phyloP scores from a whole-genome alignment of 352 stramenopile genomes.

The Phytophthora melonis region DNA sequence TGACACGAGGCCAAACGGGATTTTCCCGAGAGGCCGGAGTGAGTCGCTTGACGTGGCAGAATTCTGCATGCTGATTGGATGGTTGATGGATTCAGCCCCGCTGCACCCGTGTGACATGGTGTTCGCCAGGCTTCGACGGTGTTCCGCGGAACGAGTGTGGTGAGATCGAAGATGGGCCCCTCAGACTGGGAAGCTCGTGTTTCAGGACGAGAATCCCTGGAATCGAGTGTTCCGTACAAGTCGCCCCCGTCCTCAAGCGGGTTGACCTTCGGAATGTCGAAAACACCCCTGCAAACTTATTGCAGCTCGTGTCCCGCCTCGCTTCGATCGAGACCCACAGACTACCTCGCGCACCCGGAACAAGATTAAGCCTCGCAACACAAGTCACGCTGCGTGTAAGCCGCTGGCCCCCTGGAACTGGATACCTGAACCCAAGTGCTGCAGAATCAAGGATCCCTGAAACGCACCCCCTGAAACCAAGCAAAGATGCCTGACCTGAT shows the following conservation, averaged over 20 bases:
- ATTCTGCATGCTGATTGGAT: too few species aligned
- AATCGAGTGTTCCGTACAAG: background rate
- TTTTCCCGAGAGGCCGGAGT: too few species aligned
- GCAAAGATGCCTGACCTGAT: background rate
- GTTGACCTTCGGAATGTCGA: background rate
- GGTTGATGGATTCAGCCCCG: too few species aligned
- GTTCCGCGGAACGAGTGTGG: too few species aligned
- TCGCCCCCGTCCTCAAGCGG: background rate
- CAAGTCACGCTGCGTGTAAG: background rate
- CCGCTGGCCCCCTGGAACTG: background rate
- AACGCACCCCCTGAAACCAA: background rate
- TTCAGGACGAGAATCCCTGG: background rate
- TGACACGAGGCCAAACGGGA: too few species aligned
- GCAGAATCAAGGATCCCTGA: background rate
- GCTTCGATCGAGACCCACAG: background rate
- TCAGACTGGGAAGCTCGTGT: background rate
- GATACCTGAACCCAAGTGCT: background rate
- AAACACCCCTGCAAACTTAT: background rate
- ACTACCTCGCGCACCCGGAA: background rate
- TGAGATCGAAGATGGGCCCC: background rate
- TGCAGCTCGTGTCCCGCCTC: background rate
- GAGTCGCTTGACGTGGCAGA: too few species aligned
- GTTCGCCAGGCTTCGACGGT: too few species aligned
- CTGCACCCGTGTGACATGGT: too few species aligned
- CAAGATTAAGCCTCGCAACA: background rate